Evolutionary conservation across 768 basidiomycete species (phyloP), one percentile per base, ranked within the genome.

Genomic region (Piloderma croceum): DNA sequence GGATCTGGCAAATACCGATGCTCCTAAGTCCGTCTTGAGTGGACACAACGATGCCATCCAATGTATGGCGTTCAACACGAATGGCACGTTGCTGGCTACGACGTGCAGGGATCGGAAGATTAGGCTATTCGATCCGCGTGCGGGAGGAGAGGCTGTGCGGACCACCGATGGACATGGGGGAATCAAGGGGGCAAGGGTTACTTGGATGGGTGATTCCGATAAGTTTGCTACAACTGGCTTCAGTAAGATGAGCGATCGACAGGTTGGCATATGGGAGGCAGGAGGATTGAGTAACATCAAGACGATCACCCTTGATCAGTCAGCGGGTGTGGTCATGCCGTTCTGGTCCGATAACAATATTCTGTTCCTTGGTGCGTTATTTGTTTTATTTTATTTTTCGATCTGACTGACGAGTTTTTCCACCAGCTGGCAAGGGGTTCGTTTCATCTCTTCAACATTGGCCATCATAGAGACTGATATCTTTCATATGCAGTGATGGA

Each of bases 281-380:
- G 76, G 82, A 7, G 71, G 79, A 11, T 61, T 98, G 39, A 70
- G 62, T 29, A 90, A 77, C 57, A 51, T 92, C 47, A 93, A 90
- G 67, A 89, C 77, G 43, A 65, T 80, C 39, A 71, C 70, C 11
- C 67, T 98, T 45, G 94, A 99, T 61, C 90, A 93, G 60, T 83
- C 83, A 27, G 81, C 92, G 38, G 94, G 94, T 27, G 90, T 94
- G 7, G 60, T 93, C 31, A 98, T 98, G 92, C 94, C 94, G 2
- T 96, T 96, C 79, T 98, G 90, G 82, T 81, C 78, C 31, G 92
- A 94, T 51, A 97, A 94, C 60, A 85, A 88, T 50, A 85, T 96
- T 39, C 65, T 92, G 31, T 90, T 91, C 76, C 70, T 90, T 43
- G 80, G 79, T 81, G 37, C 24, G 76, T 63, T 4, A 24, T 39